Conservation (phyloP, 306 rosid genomes). For the Purshia tridentata region DNA sequence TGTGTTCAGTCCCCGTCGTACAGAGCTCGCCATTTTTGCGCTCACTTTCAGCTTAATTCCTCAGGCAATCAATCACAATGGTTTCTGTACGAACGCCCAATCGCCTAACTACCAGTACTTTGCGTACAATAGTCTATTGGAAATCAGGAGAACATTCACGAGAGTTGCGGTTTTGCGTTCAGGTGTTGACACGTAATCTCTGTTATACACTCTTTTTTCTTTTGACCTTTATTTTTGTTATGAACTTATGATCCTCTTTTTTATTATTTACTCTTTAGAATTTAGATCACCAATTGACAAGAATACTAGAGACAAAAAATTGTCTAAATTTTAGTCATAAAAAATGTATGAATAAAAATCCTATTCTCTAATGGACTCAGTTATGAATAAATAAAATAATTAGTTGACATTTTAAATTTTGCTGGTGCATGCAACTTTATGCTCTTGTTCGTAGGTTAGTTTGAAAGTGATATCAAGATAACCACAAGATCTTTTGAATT, state of each 20-base stretch:
- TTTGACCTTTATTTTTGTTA: neutral
- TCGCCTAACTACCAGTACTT: neutral
- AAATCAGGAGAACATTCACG: neutral
- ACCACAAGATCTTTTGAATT: too few species aligned
- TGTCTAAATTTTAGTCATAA: too few species aligned
- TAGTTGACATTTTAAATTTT: too few species aligned
- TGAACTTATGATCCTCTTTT: neutral
- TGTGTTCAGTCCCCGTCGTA: conserved; percentile 20
- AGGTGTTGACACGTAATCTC: neutral
- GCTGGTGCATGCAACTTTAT: too few species aligned
- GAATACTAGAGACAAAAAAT: too few species aligned
- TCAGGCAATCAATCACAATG: neutral
- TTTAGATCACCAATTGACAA: too few species aligned
- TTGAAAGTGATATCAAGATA: too few species aligned
- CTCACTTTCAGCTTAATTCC: neutral
- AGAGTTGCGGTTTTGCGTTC: neutral
- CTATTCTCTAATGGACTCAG: too few species aligned
- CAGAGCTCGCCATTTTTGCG: conserved; percentile 30
- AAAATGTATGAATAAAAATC: too few species aligned
- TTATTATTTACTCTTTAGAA: too few species aligned
- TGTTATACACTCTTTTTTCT: neutral
- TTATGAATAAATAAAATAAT: too few species aligned
- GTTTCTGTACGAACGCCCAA: neutral
- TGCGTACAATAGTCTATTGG: neutral
- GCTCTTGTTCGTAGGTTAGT: too few species aligned